Base-by-base conservation (phyloP, 2,329 filamentous ascomycete genomes). In the Aspergillus costaricaensis region DNA sequence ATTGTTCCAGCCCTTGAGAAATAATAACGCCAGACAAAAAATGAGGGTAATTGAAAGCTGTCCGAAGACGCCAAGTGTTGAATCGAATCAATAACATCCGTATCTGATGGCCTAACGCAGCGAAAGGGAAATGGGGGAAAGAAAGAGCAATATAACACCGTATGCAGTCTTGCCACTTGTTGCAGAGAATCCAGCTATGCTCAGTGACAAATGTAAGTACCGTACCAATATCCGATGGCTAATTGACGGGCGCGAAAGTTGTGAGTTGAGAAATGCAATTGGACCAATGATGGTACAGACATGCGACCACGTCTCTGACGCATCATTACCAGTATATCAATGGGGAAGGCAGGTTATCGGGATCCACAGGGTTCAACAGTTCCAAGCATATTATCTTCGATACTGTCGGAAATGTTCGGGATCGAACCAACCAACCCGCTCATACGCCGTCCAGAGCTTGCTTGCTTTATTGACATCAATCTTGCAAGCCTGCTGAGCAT, bases 381-480 rank as follows among this genome's bases (percentile, higher is more conserved):
- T 17, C 8, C n/a, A n/a, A 17, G n/a, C 53, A 19, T 27, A 63
- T 74, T 64, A 72, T 57, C 62, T 68, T 57, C 72, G 67, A 64
- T 78, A 80, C 62, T 81, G 72, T 59, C 75, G 69, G 63, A 86
- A 84, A 71, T 79, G 77, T 48, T 81, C 75, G 9, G 76, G 76
- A 44, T 90, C 82, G 64, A 96, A 87, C 91, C 92, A 96, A 67
- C 90, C 90, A 39, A 95, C 91, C 68, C 88, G 89, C 53, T 96
- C 91, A 72, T 91, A 98, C 5, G 92, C 92, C 39, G 88, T 88
- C 91, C 92, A 96, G 50, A 98, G 82, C 76, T 94, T 94, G 66
- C 91, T 96, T 3, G 93, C 92, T 81, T 97, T 98, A 82, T 97
- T 97, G 74, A 98, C 94, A 70, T 98, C 94, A 65, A 97, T 96